A percentile compares a stretch with the other conserved stretches of the same genome.
These are phyloP conservation scores for Strigomonas oncopelti DNA, from an alignment of 208 protist species.

Conservation along the genomic window DNA sequence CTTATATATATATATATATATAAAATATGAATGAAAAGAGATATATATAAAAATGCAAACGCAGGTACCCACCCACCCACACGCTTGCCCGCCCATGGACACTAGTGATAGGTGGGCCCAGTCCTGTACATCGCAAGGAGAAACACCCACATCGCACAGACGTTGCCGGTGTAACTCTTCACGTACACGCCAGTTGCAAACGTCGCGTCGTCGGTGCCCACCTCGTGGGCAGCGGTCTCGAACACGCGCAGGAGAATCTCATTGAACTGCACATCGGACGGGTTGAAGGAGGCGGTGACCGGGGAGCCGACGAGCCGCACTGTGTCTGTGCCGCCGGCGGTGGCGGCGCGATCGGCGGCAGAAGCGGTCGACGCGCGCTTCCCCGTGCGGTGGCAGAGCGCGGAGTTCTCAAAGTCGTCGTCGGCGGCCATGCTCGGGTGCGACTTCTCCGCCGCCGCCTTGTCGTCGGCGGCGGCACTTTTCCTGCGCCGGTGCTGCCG, in stretches of 20 bases:
- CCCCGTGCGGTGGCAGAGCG: not conserved
- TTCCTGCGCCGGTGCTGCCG: not conserved
- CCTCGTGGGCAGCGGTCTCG: constrained; percentile 75
- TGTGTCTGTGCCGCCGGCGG: not conserved
- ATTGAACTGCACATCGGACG: constrained; percentile 32
- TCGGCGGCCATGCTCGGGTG: not conserved
- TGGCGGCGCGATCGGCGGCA: no score
- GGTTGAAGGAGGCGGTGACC: constrained; percentile 59
- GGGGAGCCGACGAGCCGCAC: constrained; percentile 54
- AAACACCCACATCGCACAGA: constrained; percentile 80
- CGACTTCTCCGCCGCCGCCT: not conserved
- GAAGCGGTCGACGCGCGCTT: not conserved
- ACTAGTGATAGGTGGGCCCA: not conserved
- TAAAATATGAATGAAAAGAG: no score
- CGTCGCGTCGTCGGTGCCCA: constrained; percentile 62
- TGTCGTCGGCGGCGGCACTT: not conserved
- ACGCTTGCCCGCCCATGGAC: no score
- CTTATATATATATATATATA: not conserved
- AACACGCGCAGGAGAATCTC: constrained; percentile 67
- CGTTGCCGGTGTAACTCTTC: constrained; percentile 74
- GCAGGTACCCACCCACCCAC: not conserved
- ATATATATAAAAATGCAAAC: not conserved
- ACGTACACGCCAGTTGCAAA: constrained; percentile 75
- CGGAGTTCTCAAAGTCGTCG: not conserved
- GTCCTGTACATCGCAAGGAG: constrained; percentile 58